These are phyloP conservation scores for Aspergillus ellipticus DNA, from an alignment of 495 filamentous ascomycete species.

Conservation along the genomic window DNA sequence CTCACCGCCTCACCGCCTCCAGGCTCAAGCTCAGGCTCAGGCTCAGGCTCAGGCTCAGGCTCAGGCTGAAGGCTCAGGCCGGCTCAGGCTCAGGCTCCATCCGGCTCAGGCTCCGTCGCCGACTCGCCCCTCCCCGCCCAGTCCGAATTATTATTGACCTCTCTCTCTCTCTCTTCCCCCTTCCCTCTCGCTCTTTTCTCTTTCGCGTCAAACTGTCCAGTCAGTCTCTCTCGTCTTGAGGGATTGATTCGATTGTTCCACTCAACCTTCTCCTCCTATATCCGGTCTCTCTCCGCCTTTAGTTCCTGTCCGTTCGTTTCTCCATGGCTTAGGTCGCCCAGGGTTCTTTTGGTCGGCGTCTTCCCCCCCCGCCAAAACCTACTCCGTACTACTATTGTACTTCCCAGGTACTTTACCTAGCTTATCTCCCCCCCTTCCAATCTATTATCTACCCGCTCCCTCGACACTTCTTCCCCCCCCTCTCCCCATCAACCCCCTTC, in stretches of 20 bases:
- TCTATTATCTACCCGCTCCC: not conserved
- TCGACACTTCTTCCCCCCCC: not conserved
- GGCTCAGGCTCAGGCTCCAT: not conserved
- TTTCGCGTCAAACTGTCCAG: too few species aligned
- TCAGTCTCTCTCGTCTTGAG: not conserved
- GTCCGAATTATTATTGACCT: conserved; percentile 23
- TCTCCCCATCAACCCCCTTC: too few species aligned
- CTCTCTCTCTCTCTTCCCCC: conserved; percentile 18
- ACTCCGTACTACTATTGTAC: not conserved
- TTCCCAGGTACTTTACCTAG: conserved; percentile 5
- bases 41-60: not conserved
- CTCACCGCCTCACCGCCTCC: conserved; percentile 1
- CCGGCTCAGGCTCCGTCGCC: not conserved
- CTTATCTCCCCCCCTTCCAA: conserved; percentile 12
- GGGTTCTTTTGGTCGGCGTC: not conserved
- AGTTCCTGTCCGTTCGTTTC: not conserved
- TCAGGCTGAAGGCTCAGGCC: not conserved
- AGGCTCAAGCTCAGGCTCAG: not conserved
- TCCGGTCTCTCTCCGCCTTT: not conserved
- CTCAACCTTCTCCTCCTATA: conserved; percentile 27
- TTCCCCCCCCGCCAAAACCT: not conserved
- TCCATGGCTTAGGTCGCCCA: conserved; percentile 24
- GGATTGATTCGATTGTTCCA: conserved; percentile 15
- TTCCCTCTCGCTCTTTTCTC: conserved; percentile 21
- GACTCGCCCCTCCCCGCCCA: conserved; percentile 19